These are phyloP conservation scores for Torulaspora quercuum DNA, from an alignment of 805 yeast species.

Conservation along the genomic window DNA sequence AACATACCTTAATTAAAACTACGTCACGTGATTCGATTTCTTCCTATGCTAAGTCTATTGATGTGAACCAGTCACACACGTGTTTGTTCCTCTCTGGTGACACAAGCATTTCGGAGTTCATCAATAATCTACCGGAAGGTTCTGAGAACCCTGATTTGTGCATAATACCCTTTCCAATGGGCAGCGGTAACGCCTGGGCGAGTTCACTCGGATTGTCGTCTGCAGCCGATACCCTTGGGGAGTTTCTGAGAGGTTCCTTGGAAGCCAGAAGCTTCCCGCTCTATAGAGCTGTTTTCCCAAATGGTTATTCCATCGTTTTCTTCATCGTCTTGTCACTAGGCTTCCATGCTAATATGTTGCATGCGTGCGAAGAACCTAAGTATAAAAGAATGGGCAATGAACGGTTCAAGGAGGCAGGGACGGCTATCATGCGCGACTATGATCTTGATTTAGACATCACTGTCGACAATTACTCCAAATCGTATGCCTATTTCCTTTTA, in stretches of 20 bases:
- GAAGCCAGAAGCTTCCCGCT: conserved; percentile 31
- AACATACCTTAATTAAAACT: conserved; percentile 46
- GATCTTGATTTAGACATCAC: conserved; percentile 21
- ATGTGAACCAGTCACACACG: conserved; percentile 34
- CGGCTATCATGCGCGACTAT: conserved; percentile 44
- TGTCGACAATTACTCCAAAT: conserved; percentile 5
- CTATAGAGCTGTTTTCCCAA: conserved; percentile 35
- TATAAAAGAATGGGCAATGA: conserved; percentile 59
- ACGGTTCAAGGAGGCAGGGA: conserved; percentile 70
- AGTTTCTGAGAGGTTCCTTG: conserved; percentile 31
- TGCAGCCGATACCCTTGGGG: conserved; percentile 37
- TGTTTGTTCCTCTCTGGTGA: conserved; percentile 77
- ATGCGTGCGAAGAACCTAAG: conserved; percentile 70
- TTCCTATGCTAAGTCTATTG: conserved; percentile 39
- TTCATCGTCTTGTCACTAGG: conserved; percentile 79
- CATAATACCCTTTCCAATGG: conserved; percentile 56
- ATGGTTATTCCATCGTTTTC: conserved; percentile 33
- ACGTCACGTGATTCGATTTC: conserved; percentile 38
- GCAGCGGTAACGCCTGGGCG: conserved; percentile 83
- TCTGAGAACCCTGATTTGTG: conserved; percentile 12
- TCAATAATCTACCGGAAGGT: conserved; percentile 45
- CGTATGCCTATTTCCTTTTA: conserved; percentile 31
- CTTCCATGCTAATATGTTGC: conserved; percentile 80
- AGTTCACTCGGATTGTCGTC: conserved; percentile 49
- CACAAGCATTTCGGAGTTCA: conserved; percentile 73